Conservation (phyloP, 192 early-diverging fungal species). For the Umbelopsis ramanniana region DNA sequence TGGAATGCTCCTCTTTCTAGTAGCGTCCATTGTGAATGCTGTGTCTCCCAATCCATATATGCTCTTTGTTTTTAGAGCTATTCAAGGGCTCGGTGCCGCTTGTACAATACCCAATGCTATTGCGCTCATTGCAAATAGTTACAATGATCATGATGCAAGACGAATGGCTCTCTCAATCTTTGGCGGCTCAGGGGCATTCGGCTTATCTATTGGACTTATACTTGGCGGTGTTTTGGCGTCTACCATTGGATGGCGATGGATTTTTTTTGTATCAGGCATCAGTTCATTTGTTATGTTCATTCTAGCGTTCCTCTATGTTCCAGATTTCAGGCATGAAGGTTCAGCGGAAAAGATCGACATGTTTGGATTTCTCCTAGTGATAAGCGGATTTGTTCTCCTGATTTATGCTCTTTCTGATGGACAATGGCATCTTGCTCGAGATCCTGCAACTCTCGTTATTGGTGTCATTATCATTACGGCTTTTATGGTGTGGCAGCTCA, state of each 20-base stretch:
- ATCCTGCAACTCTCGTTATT: conserved; percentile 22
- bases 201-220: conserved; percentile 40
- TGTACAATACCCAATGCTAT: conserved; percentile 45
- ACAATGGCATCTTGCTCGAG: conserved; percentile 22
- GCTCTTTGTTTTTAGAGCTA: conserved; percentile 45
- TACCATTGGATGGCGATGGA: conserved; percentile 45
- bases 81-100: conserved; percentile 46
- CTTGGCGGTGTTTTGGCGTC: conserved; percentile 39
- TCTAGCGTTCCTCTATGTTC: conserved; percentile 28
- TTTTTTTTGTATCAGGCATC: conserved; percentile 43
- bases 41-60: conserved; percentile 40
- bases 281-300: conserved; percentile 26
- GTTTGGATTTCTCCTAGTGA: conserved; percentile 33
- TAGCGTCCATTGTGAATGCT: conserved; percentile 42
- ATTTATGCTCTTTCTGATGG: conserved; percentile 41
- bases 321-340: conserved; percentile 28
- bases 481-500: conserved; percentile 41
- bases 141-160: conserved; percentile 35
- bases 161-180: conserved; percentile 38
- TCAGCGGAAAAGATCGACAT: conserved; percentile 30
- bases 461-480: conserved; percentile 33
- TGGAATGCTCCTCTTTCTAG: conserved; percentile 39
- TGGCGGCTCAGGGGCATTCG: conserved; percentile 40
- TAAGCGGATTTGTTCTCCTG: conserved; percentile 29
- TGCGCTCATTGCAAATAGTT: conserved; percentile 38